Evolutionary conservation across 1,284 basidiomycete genomes (phyloP).

Genomic region (Pascua guehoae): DNA sequence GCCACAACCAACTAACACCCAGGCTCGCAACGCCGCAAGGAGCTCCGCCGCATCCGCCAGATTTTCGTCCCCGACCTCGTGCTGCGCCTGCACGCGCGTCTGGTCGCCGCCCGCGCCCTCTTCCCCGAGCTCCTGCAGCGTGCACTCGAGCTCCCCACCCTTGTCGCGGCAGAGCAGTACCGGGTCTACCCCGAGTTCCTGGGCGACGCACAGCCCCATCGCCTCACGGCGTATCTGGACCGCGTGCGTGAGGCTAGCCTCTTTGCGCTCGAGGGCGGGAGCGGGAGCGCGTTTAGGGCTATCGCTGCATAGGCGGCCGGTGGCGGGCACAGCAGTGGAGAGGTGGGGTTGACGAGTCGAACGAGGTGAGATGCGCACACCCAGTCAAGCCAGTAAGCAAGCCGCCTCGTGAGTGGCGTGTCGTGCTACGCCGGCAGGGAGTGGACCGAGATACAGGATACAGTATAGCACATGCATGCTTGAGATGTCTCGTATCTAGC

Average conservation of each 20-base stretch:
- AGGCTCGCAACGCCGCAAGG: slow-evolving; percentile 61
- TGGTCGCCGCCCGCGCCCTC: slow-evolving; percentile 63
- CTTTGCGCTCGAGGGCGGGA: slow-evolving; percentile 65
- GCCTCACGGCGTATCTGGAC: slow-evolving; percentile 67
- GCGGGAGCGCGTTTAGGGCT: slow-evolving; percentile 63
- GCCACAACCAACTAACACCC: slow-evolving; percentile 4
- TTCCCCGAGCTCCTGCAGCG: slow-evolving; percentile 76
- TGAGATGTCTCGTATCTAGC: too few relatives aligned
- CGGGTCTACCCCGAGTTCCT: slow-evolving; percentile 84
- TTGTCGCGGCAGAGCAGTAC: slow-evolving; percentile 84
- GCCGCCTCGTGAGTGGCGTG: too few relatives aligned
- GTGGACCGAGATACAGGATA: too few relatives aligned
- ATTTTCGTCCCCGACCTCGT: slow-evolving; percentile 89
- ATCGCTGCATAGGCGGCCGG: slow-evolving; percentile 29
- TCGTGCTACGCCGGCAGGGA: too few relatives aligned
- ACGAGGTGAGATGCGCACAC: too few relatives aligned
- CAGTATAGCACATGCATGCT: too few relatives aligned
- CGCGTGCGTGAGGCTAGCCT: slow-evolving; percentile 67
- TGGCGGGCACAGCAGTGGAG: not conserved
- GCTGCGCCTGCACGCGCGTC: slow-evolving; percentile 71
- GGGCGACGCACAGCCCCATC: slow-evolving; percentile 50
- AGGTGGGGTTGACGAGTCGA: too few relatives aligned
- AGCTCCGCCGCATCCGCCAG: slow-evolving; percentile 75
- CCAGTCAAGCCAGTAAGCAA: too few relatives aligned
- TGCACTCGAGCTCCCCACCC: slow-evolving; percentile 70